Conservation (phyloP, 768 basidiomycete genomes). For the Xanthoconium stramineum region DNA sequence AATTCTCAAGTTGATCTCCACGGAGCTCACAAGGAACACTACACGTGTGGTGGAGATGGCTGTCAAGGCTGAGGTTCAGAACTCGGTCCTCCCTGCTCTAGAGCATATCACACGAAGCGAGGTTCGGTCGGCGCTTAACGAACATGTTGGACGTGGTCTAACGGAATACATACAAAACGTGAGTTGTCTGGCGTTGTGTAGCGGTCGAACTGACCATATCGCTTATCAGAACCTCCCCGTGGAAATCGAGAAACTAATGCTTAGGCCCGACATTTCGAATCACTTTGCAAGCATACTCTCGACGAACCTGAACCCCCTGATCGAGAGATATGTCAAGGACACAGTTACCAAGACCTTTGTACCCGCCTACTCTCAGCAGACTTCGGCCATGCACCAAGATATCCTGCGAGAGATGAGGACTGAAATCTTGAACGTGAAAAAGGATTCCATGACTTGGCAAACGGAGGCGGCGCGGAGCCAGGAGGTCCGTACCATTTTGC, state of each 20-base stretch:
- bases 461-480: constrained; percentile 72
- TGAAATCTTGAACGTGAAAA: constrained; percentile 75
- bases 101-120: constrained; percentile 81
- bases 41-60: constrained; percentile 88
- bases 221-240: constrained; percentile 59
- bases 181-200: neutral
- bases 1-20: constrained; percentile 84
- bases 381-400: constrained; percentile 77
- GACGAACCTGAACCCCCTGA: constrained; percentile 65
- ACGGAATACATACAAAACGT: constrained; percentile 74
- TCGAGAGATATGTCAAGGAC: constrained; percentile 82
- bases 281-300: constrained; percentile 77
- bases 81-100: constrained; percentile 76
- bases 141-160: constrained; percentile 72
- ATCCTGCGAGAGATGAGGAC: constrained; percentile 68
- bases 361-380: constrained; percentile 72
- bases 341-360: constrained; percentile 69
- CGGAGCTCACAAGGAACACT: constrained; percentile 82
- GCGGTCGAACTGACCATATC: constrained; percentile 1
- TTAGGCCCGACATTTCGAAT: constrained; percentile 71
- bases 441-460: constrained; percentile 80
- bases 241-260: constrained; percentile 76
- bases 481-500: constrained; percentile 51
- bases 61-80: constrained; percentile 81
- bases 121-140: constrained; percentile 73